Base-by-base conservation (phyloP, 352 stramenopile species). In the Globisporangium uncinulatum region DNA sequence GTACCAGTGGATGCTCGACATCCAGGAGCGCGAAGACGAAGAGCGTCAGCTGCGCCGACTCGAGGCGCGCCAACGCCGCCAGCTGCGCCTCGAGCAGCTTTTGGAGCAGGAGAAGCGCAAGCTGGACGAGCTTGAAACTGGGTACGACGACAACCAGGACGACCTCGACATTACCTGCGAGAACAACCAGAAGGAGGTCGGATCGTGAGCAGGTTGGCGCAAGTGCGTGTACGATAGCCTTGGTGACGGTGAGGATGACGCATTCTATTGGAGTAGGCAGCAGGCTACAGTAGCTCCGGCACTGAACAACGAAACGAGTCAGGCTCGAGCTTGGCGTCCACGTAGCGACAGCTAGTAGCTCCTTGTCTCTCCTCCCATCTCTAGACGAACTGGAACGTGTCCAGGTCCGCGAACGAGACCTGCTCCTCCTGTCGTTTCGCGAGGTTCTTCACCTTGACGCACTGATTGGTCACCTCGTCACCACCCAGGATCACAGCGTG, bases 1-100 rank as follows among this genome's bases (percentile, higher is more conserved):
- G 61, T 92, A 92, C 58, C 82, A 92, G 61, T 92, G 84, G 80
- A 84, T 92, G 42, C 63, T 92, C 49, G 79, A 90, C 50, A 66
- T 84, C 47, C 74, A 91, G 44, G 73, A 81, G 63, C 79, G 83
- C 17, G 81, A 93, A 51, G 54, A 81, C 43, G 74, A 90, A 41
- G 78, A 95, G 24, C 82, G 76, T 31, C 64, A 58, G 13, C 64
- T 80, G 36, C 76, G 82, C 10, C 64, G 67, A 46, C 70, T 92
- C 13, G 77, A 91, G 54, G 73, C 69, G 0, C 63, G 67, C 6
- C 81, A 95, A 59, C 75, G 76, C 3, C 74, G 77, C 36, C 79
- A 90, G 47, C 53, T 94, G 43, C 70, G 65, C 10, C 66, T 94
- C 13, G 65, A 91, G 42, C 73, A 88, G 54, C 56, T 94, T 21